Evolutionary conservation across 331 rosid genomes (phyloP).

Genomic region (Erythrophleum ivorense): DNA sequence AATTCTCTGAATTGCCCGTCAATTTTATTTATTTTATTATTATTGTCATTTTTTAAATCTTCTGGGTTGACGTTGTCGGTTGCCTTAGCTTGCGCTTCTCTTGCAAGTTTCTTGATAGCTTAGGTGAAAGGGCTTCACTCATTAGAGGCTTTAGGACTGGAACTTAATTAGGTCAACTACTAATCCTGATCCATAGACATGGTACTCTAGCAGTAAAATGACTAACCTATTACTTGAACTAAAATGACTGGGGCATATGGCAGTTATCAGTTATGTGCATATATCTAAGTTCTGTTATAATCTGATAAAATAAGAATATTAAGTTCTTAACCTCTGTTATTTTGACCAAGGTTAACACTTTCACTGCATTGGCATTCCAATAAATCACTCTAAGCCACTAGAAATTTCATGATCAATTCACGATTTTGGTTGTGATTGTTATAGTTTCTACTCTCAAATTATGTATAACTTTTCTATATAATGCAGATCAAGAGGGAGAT

Average conservation of each 20-base stretch:
- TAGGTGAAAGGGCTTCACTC: neutral
- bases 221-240: neutral
- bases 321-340: neutral
- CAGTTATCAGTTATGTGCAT: neutral
- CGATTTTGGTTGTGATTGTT: neutral
- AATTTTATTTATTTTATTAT: neutral
- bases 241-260: neutral
- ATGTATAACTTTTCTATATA: neutral
- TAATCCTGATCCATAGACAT: neutral
- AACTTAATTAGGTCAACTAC: neutral
- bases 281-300: neutral
- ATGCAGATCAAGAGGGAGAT: conserved; percentile 93
- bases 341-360: neutral
- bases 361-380: neutral
- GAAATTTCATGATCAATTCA: neutral
- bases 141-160: neutral
- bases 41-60: conserved; percentile 1
- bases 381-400: neutral
- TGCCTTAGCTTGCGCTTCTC: conserved; percentile 6
- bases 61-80: neutral
- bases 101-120: neutral
- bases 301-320: neutral
- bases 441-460: neutral
- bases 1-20: neutral
- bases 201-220: neutral